Conservation (phyloP, 1,284 basidiomycete species). For the Microbotryum violaceum region DNA sequence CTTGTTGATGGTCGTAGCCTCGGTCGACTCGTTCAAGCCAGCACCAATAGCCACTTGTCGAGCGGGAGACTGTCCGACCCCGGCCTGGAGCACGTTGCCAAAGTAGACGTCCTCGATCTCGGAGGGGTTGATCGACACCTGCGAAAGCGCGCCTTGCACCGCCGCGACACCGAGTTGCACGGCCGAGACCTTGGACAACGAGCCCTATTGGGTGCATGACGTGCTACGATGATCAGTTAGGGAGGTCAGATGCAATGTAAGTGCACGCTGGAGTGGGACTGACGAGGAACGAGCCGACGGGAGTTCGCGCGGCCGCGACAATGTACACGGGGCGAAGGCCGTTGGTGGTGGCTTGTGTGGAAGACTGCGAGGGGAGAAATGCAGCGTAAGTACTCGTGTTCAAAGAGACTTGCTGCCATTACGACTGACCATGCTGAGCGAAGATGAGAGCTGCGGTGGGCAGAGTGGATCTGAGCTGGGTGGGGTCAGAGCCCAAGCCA, state of each 20-base stretch:
- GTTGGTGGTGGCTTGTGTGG: slow-evolving; percentile 3
- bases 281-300: slow-evolving; percentile 69
- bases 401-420: too few species aligned
- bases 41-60: slow-evolving; percentile 65
- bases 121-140: slow-evolving; percentile 69
- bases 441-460: too few species aligned
- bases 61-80: slow-evolving; percentile 44
- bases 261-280: too few species aligned
- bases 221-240: too few species aligned
- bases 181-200: slow-evolving; percentile 79
- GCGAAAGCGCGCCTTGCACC: slow-evolving; percentile 79
- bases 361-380: slow-evolving; percentile 10
- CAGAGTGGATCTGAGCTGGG: too few species aligned
- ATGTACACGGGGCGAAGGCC: slow-evolving; percentile 67
- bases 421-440: too few species aligned
- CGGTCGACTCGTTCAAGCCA: slow-evolving; percentile 72
- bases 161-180: slow-evolving; percentile 78
- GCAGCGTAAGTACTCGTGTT: too few species aligned
- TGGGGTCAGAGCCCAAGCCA: too few species aligned
- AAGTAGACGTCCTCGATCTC: slow-evolving; percentile 91
- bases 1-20: slow-evolving; percentile 96
- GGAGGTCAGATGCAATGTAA: too few species aligned
- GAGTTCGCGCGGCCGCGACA: slow-evolving; percentile 87
- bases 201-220: slow-evolving; percentile 49
- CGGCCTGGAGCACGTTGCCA: slow-evolving; percentile 58